Evolutionary conservation across 2,329 filamentous ascomycete species (phyloP), one percentile per base, ranked within the genome.

Genomic region (Ascochyta pisi): DNA sequence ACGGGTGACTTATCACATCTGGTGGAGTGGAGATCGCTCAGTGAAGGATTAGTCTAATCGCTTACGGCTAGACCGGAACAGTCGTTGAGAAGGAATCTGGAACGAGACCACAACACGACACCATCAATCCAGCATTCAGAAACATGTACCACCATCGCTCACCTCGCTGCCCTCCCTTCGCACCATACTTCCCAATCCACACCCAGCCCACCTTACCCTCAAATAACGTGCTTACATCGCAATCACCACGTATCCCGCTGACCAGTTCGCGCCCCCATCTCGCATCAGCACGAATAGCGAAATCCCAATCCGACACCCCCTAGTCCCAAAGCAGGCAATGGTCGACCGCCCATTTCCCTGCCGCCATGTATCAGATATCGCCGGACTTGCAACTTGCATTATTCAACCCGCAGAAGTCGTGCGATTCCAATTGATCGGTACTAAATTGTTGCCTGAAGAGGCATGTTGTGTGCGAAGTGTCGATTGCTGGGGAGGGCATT

Each of bases 401-500:
- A n/a, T 41, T 24, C 19, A 15, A 19, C 13, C 19, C 49, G 40
- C 34, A 44, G 38, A 26, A 44, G 26, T 43, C 44, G 26, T 27
- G 48, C 15, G 39, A 27, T 9, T 31, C 48, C 52, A 24, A 6
- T 3, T 41, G n/a, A 29, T 57, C 29, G 41, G 54, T 45, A 37
- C 27, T 13, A 29, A 12, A 7, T 24, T 33, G 35, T 59, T 65
- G 50, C 63, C 52, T 13, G 24, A 60, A 57, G 33, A 12, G 52
- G 63, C 41, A 65, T 50, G 42, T 62, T 54, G 23, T 19, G 7
- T 6, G 22, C 16, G 4, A 37, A n/a, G 43, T 60, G 63, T 67
- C 16, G 65, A 66, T 60, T 57, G 50, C 65, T 66, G 65, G 16
- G 31, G n/a, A 19, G 50, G 61, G 60, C 65, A 64, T 67, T 65